Percentiles rank a stretch among this genome's conserved stretches.
Conservation (phyloP, 352 stramenopile genomes). For the Discostella stelligera region DNA sequence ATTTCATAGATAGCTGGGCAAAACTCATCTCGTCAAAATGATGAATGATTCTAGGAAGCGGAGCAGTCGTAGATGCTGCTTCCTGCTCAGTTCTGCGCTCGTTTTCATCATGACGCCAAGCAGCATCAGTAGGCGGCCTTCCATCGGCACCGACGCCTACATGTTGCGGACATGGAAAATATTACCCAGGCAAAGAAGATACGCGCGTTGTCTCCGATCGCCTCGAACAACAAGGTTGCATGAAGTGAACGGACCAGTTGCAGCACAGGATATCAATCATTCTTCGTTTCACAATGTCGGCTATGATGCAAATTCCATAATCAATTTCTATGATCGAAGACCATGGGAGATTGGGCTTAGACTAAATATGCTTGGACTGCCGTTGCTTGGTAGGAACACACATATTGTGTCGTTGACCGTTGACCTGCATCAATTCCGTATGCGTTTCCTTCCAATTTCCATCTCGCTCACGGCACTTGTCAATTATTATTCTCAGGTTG, state of each 20-base stretch:
- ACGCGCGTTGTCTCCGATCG: not conserved
- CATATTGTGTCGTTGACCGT: not conserved
- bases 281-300: constrained; percentile 56
- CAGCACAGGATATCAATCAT: constrained; percentile 21
- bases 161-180: not conserved
- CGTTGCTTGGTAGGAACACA: constrained; percentile 52
- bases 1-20: not conserved
- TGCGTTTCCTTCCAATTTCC: not conserved
- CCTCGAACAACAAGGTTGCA: constrained; percentile 8
- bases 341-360: constrained; percentile 72
- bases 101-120: constrained; percentile 1
- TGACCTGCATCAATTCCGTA: not conserved
- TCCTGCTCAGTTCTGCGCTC: constrained; percentile 17
- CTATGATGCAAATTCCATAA: constrained; percentile 72
- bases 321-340: constrained; percentile 69
- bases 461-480: not conserved
- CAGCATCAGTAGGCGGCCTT: not conserved
- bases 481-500: constrained; percentile 40
- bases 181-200: constrained; percentile 1
- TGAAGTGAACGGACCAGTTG: constrained; percentile 1
- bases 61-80: constrained; percentile 15
- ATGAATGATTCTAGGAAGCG: not conserved
- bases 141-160: constrained; percentile 13
- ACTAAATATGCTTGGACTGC: constrained; percentile 74
- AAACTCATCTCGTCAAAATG: not conserved